phyloP scores from a whole-genome alignment of 2,329 filamentous ascomycete genomes.

The Arthrobotrys sphaeroides region DNA sequence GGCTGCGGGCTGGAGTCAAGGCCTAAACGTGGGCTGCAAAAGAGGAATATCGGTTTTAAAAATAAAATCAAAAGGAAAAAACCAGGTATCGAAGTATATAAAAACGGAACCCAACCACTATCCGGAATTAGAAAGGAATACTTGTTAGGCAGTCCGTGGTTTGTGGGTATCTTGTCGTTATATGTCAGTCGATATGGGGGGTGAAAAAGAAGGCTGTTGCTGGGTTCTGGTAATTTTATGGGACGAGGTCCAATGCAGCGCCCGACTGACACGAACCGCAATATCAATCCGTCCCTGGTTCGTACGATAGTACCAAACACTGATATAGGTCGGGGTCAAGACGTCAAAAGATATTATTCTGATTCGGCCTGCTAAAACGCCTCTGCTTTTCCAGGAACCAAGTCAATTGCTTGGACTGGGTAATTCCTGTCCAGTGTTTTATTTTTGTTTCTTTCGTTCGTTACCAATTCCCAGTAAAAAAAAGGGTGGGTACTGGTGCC shows the following conservation, averaged over 20 bases:
- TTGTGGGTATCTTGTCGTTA: conserved; percentile 54
- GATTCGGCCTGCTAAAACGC: conserved; percentile 43
- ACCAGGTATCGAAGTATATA: conserved; percentile 38
- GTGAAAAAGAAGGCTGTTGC: conserved; percentile 40
- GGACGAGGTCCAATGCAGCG: conserved; percentile 23
- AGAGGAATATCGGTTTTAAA: conserved; percentile 15
- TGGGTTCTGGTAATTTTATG: conserved; percentile 53
- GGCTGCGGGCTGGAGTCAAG: conserved; percentile 38
- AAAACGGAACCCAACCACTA: conserved; percentile 41
- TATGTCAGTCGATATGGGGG: conserved; percentile 52
- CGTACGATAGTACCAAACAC: conserved; percentile 50
- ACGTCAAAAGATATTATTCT: conserved; percentile 46
- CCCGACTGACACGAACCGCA: conserved; percentile 47
- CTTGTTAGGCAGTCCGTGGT: conserved; percentile 52
- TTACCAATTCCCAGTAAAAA: conserved; percentile 51
- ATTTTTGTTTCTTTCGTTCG: conserved; percentile 54
- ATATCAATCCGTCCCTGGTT: conserved; percentile 51
- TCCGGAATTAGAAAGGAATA: conserved; percentile 54
- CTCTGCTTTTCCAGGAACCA: conserved; percentile 51
- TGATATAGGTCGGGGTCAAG: conserved; percentile 51
- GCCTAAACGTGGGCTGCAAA: conserved; percentile 42
- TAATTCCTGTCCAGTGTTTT: conserved; percentile 50
- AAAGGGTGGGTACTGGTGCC: conserved; percentile 38
- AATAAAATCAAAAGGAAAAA: conserved; percentile 34
- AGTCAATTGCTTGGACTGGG: conserved; percentile 39